Conservation (phyloP, 345 rosid genomes). For the Lepidium aucheri region DNA sequence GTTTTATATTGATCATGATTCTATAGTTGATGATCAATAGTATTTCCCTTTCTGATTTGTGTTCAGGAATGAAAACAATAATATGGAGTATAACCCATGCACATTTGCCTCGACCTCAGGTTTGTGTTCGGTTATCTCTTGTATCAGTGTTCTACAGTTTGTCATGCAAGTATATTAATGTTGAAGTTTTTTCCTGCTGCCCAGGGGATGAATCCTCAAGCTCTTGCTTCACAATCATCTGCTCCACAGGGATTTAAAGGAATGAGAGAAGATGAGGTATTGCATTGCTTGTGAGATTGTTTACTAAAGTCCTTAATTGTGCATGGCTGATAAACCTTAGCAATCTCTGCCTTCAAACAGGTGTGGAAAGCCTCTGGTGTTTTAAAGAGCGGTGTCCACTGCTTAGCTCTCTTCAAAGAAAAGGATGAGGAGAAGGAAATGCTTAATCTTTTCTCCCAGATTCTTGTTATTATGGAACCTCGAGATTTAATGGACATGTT, state of each 20-base stretch:
- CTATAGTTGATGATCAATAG: neutral
- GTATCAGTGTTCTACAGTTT: constrained; percentile 10
- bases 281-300: constrained; percentile 9
- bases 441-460: constrained; percentile 81
- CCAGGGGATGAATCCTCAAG: constrained; percentile 63
- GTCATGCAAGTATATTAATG: constrained; percentile 8
- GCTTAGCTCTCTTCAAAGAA: constrained; percentile 96
- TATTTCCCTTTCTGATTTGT: neutral
- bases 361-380: constrained; percentile 98
- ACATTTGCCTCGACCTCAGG: constrained; percentile 95
- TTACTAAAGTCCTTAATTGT: constrained; percentile 1
- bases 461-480: constrained; percentile 93
- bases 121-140: constrained; percentile 27
- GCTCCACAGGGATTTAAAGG: constrained; percentile 85
- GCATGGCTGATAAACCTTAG: constrained; percentile 9
- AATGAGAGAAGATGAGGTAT: constrained; percentile 98
- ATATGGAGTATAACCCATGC: constrained; percentile 98
- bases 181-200: constrained; percentile 46
- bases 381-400: constrained; percentile 91
- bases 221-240: constrained; percentile 54
- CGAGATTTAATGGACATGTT: constrained; percentile 99
- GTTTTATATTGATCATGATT: neutral
- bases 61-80: constrained; percentile 94
- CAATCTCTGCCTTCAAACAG: constrained; percentile 37
- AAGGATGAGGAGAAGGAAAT: constrained; percentile 97